Base-by-base conservation (phyloP, 192 early-diverging fungal species). In the Backusella australiensis region DNA sequence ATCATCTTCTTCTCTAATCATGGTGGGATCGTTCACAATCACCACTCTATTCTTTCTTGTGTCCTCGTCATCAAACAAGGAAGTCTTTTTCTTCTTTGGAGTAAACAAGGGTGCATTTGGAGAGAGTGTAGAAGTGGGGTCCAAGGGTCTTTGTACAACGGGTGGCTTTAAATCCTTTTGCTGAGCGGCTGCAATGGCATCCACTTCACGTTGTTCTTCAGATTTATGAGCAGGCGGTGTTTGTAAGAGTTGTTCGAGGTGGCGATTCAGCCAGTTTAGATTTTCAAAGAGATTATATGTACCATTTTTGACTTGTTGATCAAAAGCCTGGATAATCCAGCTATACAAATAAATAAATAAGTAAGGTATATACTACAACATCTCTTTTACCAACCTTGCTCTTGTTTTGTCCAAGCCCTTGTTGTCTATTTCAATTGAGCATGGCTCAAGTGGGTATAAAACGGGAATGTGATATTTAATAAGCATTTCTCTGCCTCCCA, bases 391-490 rank as follows among this genome's bases (percentile, higher is more conserved):
- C 17, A 53, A 69, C 68, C 35, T 39, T 69, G 68, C 68, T 49
- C 70, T 44, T 29, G 70, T 71, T n/a, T 71, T 71, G 41, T 71
- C 70, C 17, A 71, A 49, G 5, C 21, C 35, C 2, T 32, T 69
- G 46, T 74, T 72, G 23, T 41, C 70, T 23, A 81, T 74, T 56
- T 74, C 72, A 49, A 87, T 80, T 34, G 74, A 69, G 49, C 86
- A 85, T 7, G 83, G 82, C 8, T 83, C 80, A 36, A 87, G 42
- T 34, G 86, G 86, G 66, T 83, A 87, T 3, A 69, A 14, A 8
- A 12, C 44, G 2, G 86, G 86, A 19, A 87, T 52, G 21, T 34
- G 26, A 34, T 75, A 75, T 34, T 75, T 67, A 1, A 75, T 44
- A 6, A 44, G 5, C 38, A 76, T 12, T 8, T 76, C 46, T 53